Evolutionary conservation across 495 filamentous ascomycete species (phyloP).

Genomic region (Talaromyces proteolyticus): DNA sequence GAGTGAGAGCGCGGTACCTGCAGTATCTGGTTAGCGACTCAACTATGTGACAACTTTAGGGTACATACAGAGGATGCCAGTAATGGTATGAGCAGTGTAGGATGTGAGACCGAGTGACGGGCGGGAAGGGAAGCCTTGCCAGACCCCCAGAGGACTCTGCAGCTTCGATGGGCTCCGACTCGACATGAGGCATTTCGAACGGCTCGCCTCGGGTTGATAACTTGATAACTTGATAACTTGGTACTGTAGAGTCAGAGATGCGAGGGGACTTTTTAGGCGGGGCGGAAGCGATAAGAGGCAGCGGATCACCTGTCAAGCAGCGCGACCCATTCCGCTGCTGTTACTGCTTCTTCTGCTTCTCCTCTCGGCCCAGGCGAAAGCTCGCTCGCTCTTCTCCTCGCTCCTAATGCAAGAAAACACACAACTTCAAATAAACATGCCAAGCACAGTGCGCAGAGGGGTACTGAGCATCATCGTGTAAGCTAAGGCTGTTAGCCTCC

Average conservation of each 20-base stretch:
- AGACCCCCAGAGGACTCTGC: background rate
- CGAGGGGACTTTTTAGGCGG: background rate
- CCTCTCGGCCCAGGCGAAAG: too few relatives aligned
- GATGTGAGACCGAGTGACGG: conserved; percentile 78
- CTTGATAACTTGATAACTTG: too few relatives aligned
- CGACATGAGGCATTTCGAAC: background rate
- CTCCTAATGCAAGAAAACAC: too few relatives aligned
- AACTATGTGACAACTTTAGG: conserved; percentile 9
- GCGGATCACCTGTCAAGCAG: too few relatives aligned
- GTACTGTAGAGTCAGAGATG: too few relatives aligned
- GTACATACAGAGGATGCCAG: conserved; percentile 72
- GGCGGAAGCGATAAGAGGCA: background rate
- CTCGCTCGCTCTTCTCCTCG: too few relatives aligned
- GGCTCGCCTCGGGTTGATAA: too few relatives aligned
- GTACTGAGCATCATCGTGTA: too few relatives aligned
- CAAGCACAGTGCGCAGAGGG: too few relatives aligned
- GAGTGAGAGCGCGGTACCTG: conserved; percentile 73
- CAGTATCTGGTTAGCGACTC: background rate
- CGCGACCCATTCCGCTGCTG: too few relatives aligned
- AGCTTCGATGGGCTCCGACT: conserved; percentile 1
- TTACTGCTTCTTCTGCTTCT: too few relatives aligned
- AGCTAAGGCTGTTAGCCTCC: conserved; percentile 2
- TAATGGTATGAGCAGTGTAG: conserved; percentile 88
- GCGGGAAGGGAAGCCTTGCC: conserved; percentile 63
- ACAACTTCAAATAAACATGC: too few relatives aligned